These are phyloP conservation scores for Annona cherimola DNA, from an alignment of 164 flowering plant genomes.

Conservation along the genomic window DNA sequence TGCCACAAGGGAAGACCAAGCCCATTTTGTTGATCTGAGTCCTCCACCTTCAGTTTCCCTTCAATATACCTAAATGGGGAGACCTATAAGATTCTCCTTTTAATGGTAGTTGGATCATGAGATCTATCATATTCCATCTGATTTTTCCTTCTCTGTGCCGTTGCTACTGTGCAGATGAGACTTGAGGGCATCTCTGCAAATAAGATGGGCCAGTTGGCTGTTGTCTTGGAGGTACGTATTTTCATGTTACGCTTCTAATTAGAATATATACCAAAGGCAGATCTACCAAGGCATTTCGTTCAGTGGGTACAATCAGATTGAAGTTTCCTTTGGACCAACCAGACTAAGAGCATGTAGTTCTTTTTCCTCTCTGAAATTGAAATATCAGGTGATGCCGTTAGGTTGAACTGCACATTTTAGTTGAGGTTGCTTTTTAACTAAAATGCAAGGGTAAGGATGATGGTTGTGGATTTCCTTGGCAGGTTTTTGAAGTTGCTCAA, in stretches of 20 bases:
- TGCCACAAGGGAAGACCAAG: too few species aligned
- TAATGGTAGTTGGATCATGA: background rate
- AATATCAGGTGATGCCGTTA: background rate
- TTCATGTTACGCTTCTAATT: background rate
- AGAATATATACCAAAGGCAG: background rate
- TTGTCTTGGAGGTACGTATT: constrained; percentile 72
- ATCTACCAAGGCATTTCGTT: background rate
- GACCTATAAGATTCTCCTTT: too few species aligned
- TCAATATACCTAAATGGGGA: too few species aligned
- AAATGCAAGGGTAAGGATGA: background rate
- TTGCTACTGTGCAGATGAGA: constrained; percentile 52
- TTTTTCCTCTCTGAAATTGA: constrained; percentile 2
- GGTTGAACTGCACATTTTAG: background rate
- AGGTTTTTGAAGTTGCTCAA: constrained; percentile 93
- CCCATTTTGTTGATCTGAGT: too few species aligned
- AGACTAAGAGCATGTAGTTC: too few species aligned
- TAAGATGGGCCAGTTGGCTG: constrained; percentile 72
- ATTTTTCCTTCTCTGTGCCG: background rate
- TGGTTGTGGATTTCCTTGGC: background rate
- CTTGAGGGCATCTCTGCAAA: constrained; percentile 75
- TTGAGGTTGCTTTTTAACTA: background rate
- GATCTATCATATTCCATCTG: background rate
- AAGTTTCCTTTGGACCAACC: background rate
- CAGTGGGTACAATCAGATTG: background rate
- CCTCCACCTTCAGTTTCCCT: too few species aligned